Evolutionary conservation across 305 asterid species (phyloP), one percentile per base, ranked within the genome.

Genomic region (Plantago lanceolata): DNA sequence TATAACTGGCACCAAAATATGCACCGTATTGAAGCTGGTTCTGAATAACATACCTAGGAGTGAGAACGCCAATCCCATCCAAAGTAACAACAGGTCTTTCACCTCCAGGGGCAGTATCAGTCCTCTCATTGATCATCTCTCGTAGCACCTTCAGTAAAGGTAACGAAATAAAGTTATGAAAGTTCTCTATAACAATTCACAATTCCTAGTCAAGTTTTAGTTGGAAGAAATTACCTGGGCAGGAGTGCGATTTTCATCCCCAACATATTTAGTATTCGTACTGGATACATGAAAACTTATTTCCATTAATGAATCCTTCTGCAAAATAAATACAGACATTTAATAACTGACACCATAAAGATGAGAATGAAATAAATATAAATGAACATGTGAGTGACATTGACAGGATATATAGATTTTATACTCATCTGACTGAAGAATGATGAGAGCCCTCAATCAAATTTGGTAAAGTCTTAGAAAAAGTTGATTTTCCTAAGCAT

Each of bases 281-380:
- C 88, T 90, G 44, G 99, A 96, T 66, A 94, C 71, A 69, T 94
- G 97, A 67, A 94, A 94, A 81, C 91, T 94, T 73, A 94, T 88
- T 75, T 94, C 99, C 99, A 94, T 94, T 70, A 94, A 73, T 0
- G 96, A 90, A 76, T 94, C 99, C 88, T 94, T 94, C 99, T 94
- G 88, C 52, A 59, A 59, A 59, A 58, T 13, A 57, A 43, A 53
- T 48, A 56, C 19, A 19, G 17, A 29, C 51, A 65, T 53, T 59
- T 11, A 8, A 54, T 31, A 45, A 19, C 20, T 24, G 43, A 28
- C 18, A 31, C 59, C 15, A 14, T 50, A 20, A 29, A 29, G 14
- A 26, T 56, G 55, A 3, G 2, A 44, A 24, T 14, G 14, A 16
- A 3, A 18, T 14, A 4, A 7, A 43, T 2, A 24, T 14, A 20